Base-by-base conservation (phyloP, 495 filamentous ascomycete genomes). In the Parachaetomium inaequale region DNA sequence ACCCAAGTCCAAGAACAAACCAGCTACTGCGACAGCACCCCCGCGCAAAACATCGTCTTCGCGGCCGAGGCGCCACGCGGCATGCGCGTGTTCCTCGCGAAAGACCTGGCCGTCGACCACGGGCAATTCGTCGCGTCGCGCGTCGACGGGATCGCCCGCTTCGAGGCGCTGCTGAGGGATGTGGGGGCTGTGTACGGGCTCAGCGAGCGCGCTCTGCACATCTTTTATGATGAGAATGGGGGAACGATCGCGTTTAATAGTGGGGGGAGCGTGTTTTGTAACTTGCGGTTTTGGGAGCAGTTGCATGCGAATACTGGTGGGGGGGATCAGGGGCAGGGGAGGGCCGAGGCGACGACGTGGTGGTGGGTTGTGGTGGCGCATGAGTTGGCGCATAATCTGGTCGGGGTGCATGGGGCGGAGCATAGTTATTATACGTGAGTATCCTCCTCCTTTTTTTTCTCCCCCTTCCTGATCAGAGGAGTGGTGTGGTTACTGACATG, bases 311-410 rank as follows among this genome's bases (percentile, higher is more conserved):
- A n/a, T n/a, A n/a, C n/a, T n/a, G n/a, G 36, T 15, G 2, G 63
- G 19, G 23, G 8, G 40, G 36, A 1, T 15, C 8, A 14, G 45
- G 17, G 65, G 40, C 71, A 78, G 47, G 81, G 76, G 49, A 82
- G 71, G 70, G 80, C 79, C 6, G 85, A 92, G 42, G 91, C 92
- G 2, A 71, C 87, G 38, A 82, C 88, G 8, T 96, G 93, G 77
- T 58, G 55, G 14, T 96, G 93, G 83, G 87, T 96, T 49, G 88
- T 90, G 15, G 69, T 96, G 61, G 92, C 90, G 51, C 94, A 98
- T 74, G 94, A 98, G 75, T 72, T 98, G 66, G 93, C 95, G 51
- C 94, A 98, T 74, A 98, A 98, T 69, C 72, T 98, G 34, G 89
- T 96, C 14, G 76, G 74, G 23, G 84, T 85, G 55, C 92, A 96